Base-by-base conservation (phyloP, 139 green algal genomes). In the Chlorella sp. region DNA sequence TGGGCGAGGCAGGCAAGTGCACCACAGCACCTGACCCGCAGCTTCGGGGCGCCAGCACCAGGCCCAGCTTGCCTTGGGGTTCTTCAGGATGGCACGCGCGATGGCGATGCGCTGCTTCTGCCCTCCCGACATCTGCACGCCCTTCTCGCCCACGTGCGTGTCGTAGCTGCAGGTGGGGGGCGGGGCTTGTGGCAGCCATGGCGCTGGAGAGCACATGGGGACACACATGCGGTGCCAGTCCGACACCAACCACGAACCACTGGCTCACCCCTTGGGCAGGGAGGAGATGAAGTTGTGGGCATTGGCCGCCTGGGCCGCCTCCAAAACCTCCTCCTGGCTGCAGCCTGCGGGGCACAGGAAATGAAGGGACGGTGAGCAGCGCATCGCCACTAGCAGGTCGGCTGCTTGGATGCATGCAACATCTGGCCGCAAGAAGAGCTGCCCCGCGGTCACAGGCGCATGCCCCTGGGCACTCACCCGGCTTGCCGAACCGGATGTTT, bases 61-160 rank as follows among this genome's bases (percentile, higher is more conserved):
- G 19, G 34, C 3, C 20, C 8, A 46, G 32, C 73, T 1, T 36
- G 88, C 86, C 70, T 81, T 85, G 9, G 94, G 95, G 83, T 95
- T 90, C 51, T 92, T 90, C 2, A 98, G 69, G 44, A 98, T 88
- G 5, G 95, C 94, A 24, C 95, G 90, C 36, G 95, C 95, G 34
- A 98, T 97, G 60, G 95, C 94, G 38, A 98, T 96, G 69, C 95
- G 88, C 87, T 97, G 93, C 92, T 96, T 97, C 90, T 97, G 94
- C 7, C 94, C 95, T 32, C 93, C 92, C 9, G 40, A 83, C 85
- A 94, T 89, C 82, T 92, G 88, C 56, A 90, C 74, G 64, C 90
- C 90, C 62, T 86, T 81, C 84, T 92, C 88, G 28, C 90, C 90
- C 67, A 90, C 88, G 14, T 83, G 77, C 9, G 88, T 92, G 77